Base-by-base conservation (phyloP, 805 yeast species). In the Peterozyma xylosa region DNA sequence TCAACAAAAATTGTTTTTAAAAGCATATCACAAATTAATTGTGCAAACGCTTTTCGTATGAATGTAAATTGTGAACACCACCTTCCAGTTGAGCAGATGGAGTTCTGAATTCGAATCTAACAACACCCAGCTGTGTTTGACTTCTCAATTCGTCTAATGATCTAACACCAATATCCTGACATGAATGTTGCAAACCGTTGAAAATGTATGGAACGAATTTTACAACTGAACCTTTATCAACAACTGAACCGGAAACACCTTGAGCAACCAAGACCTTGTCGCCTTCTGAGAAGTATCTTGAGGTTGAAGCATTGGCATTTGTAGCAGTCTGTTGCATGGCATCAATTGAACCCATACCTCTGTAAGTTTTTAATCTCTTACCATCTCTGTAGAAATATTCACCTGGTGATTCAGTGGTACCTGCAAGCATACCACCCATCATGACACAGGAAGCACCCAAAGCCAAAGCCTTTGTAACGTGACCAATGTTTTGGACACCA, bases 391-490 rank as follows among this genome's bases (percentile, higher is more conserved):
- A 93, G 73, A 86, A 93, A 76, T 90, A 93, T 60, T 86, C 90
- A 70, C 99, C 99, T 58, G 99, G 99, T 50, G 98, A 84, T 74
- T 93, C 99, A 50, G 93, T 70, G 48, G 99, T 93, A 72, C 99
- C 99, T 49, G 99, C 99, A 59, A 93, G 76, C 79, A 93, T 82
- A 71, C 97, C 95, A 63, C 99, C 99, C 99, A 93, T 93, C 99
- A 93, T 93, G 53, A 90, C 96, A 68, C 85, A 75, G 15, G 98
- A 89, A 33, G 99, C 96, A 69, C 99, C 99, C 50, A 93, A 75
- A 49, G 98, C 91, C 56, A 91, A 68, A 42, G 99, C 99, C 75
- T 93, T 93, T 57, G 91, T 83, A 65, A 93, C 87, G 75, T 93
- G 99, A 55, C 99, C 99, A 71, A 93, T 89, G 77, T 93, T 93